phyloP scores from a whole-genome alignment of 768 basidiomycete species.

The Leucosporidium yakuticum region DNA sequence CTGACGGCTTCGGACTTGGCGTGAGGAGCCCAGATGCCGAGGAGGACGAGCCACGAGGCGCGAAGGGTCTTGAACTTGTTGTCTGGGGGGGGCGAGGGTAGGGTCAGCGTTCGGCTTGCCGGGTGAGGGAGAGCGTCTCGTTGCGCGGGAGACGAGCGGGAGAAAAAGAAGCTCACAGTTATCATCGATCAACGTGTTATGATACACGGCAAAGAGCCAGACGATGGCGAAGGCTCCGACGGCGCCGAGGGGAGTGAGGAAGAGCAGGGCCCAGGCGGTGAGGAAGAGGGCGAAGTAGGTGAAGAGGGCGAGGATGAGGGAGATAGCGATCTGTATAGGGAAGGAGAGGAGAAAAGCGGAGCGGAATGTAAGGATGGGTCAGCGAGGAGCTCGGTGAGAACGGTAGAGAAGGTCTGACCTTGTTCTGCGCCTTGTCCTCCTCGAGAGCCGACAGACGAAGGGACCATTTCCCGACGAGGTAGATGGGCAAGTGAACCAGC shows the following conservation, averaged over 20 bases:
- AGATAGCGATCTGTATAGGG: constrained; percentile 58
- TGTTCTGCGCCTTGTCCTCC: constrained; percentile 95
- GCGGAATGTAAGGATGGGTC: constrained; percentile 69
- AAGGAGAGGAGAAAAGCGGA: constrained; percentile 68
- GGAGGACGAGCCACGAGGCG: constrained; percentile 92
- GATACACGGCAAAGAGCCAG: constrained; percentile 75
- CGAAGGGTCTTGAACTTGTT: constrained; percentile 73
- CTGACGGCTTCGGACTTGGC: constrained; percentile 20
- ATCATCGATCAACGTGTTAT: constrained; percentile 79
- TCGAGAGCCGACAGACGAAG: constrained; percentile 74
- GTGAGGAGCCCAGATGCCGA: constrained; percentile 75
- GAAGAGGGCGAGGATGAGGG: constrained; percentile 62
- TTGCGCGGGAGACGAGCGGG: constrained; percentile 56
- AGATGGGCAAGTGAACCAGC: constrained; percentile 56
- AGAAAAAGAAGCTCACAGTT: constrained; percentile 48
- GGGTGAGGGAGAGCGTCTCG: constrained; percentile 9
- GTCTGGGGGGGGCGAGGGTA: constrained; percentile 12
- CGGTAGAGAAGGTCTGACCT: constrained; percentile 66
- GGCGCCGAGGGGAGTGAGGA: constrained; percentile 67
- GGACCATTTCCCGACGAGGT: constrained; percentile 72
- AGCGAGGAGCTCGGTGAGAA: constrained; percentile 58
- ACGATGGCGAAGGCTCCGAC: constrained; percentile 62
- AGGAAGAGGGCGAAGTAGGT: constrained; percentile 82
- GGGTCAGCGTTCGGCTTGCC: neutral
- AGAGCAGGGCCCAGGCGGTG: constrained; percentile 74